phyloP scores from a whole-genome alignment of 2,329 filamentous ascomycete species.

The Arachnopeziza araneosa region DNA sequence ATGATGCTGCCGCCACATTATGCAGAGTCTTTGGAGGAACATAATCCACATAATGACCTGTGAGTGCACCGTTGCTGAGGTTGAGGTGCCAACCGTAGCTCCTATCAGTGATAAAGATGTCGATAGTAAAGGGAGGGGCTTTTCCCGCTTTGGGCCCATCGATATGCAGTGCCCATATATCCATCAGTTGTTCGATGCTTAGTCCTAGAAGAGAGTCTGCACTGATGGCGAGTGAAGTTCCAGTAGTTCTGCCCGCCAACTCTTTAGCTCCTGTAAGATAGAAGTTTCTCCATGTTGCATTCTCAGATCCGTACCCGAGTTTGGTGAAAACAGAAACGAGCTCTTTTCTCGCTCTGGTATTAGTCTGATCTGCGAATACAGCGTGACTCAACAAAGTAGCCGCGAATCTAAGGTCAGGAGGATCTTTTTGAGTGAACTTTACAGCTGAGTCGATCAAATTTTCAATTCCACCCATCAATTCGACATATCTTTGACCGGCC shows the following conservation, averaged over 20 bases:
- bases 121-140: neutral
- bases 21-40: no score
- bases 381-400: conserved; percentile 35
- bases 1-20: no score
- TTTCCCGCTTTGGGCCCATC: conserved; percentile 4
- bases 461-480: conserved; percentile 34
- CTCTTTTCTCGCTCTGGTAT: conserved; percentile 14
- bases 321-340: conserved; percentile 31
- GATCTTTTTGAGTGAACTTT: conserved; percentile 18
- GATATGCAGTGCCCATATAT: neutral
- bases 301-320: conserved; percentile 35
- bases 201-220: conserved; percentile 1
- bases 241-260: conserved; percentile 13
- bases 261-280: conserved; percentile 31
- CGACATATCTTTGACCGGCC: conserved; percentile 33
- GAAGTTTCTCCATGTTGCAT: conserved; percentile 38
- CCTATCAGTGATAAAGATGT: neutral
- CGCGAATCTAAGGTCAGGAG: conserved; percentile 35
- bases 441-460: conserved; percentile 29
- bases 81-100: neutral
- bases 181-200: neutral
- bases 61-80: neutral
- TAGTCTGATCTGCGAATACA: conserved; percentile 27
- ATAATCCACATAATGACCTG: neutral
- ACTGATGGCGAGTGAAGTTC: conserved; percentile 1